These are phyloP conservation scores for Mycena polygramma DNA, from an alignment of 768 basidiomycete species.

Conservation along the genomic window DNA sequence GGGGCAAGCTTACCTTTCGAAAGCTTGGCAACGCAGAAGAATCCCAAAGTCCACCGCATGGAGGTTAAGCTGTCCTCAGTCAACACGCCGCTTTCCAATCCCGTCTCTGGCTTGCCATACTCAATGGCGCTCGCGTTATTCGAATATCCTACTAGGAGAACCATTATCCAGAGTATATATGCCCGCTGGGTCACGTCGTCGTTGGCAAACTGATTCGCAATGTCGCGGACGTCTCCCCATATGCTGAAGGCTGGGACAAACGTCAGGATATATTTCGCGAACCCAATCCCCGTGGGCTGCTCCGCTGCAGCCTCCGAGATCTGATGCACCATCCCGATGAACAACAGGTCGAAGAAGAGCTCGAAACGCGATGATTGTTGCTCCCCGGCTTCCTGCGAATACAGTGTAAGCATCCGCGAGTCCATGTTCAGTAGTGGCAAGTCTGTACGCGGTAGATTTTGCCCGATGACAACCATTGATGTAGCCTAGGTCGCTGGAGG, in stretches of 20 bases:
- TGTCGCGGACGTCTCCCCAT: conserved; percentile 48
- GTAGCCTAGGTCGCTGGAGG: conserved; percentile 32
- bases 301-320: conserved; percentile 47
- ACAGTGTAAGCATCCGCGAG: neutral
- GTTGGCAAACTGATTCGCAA: conserved; percentile 46
- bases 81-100: neutral
- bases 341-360: conserved; percentile 51
- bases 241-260: conserved; percentile 47
- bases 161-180: conserved; percentile 47
- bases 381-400: conserved; percentile 31
- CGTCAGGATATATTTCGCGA: conserved; percentile 39
- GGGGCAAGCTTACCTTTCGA: conserved; percentile 26
- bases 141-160: conserved; percentile 48
- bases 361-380: conserved; percentile 44
- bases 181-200: conserved; percentile 48
- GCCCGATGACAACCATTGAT: conserved; percentile 37
- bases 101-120: conserved; percentile 26
- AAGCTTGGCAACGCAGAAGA: conserved; percentile 38
- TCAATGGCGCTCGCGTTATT: conserved; percentile 48
- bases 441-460: conserved; percentile 33
- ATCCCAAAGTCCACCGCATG: conserved; percentile 39
- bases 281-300: conserved; percentile 37
- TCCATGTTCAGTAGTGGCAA: neutral
- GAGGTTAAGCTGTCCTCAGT: conserved; percentile 25
- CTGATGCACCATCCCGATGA: conserved; percentile 50